Evolutionary conservation across 2,329 filamentous ascomycete species (phyloP).

Genomic region (Paraphoma sp.): DNA sequence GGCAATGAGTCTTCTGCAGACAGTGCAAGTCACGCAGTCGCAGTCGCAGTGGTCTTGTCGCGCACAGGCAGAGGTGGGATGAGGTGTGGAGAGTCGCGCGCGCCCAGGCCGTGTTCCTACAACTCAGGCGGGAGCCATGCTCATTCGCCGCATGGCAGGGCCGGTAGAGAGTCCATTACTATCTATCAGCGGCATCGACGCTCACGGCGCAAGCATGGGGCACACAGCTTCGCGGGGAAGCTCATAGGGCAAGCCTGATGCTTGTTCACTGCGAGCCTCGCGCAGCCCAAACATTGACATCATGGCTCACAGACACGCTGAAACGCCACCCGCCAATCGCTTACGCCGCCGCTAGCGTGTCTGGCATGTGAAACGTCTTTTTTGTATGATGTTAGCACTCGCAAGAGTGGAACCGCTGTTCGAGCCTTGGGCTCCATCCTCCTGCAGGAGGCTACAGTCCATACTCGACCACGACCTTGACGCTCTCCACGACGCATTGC

Average conservation of each 20-base stretch:
- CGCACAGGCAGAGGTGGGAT: constrained; percentile 13
- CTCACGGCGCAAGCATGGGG: constrained; percentile 8
- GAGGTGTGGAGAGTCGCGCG: constrained; percentile 24
- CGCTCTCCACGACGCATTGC: constrained; percentile 30
- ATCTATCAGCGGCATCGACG: constrained; percentile 17
- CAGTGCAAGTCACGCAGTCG: neutral
- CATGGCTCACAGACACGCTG: constrained; percentile 9
- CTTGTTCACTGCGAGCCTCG: constrained; percentile 16
- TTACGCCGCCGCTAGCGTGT: constrained; percentile 3
- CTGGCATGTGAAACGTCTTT: neutral
- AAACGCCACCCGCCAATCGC: constrained; percentile 18
- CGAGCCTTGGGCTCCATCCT: too few species aligned
- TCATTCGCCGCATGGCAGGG: constrained; percentile 27
- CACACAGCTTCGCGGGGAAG: constrained; percentile 17
- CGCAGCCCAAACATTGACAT: constrained; percentile 10
- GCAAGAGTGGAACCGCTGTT: too few species aligned
- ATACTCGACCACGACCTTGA: constrained; percentile 29
- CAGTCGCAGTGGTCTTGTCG: neutral
- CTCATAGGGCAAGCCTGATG: constrained; percentile 3
- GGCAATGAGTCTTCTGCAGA: neutral
- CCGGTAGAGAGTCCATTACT: constrained; percentile 14
- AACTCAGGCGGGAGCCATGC: constrained; percentile 20
- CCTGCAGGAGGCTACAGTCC: constrained; percentile 13
- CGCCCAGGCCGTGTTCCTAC: constrained; percentile 17
- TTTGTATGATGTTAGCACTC: neutral